Evolutionary conservation across 2,329 filamentous ascomycete genomes (phyloP), one percentile per base, ranked within the genome.

Genomic region (Talaromyces sp.): DNA sequence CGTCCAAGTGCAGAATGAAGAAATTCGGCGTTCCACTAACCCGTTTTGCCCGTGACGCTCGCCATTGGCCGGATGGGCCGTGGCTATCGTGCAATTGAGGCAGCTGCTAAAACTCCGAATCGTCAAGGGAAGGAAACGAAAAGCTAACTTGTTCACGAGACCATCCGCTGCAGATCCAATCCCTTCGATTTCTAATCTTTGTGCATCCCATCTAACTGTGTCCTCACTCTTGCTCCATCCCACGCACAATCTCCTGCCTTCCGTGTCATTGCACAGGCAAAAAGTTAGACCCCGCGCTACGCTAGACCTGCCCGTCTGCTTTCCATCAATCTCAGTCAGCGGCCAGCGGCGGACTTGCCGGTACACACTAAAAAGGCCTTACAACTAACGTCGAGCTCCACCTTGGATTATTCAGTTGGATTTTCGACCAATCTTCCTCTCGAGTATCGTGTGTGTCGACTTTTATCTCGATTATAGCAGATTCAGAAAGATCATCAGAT

Each of bases 251-350:
- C 22, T 59, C 2, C 39, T 33, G 22, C 2, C 13, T 4, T 15
- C 10, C 49, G 31, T 56, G 33, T 25, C 33, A 37, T 37, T 45
- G 37, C 39, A 35, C 35, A 39, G 49, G 33, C 17, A 52, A 47
- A 63, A 62, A 33, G 31, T 35, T 17, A 56, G 37, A 63, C 61
- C 61, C 61, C 61, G 61, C 61, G 50, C 52, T 54, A 57, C 50
- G 37, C 22, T 37, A 31, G 35, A 39, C 60, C 47, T 45, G 33
- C 22, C 19, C 19, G 37, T 39, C 37, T 43, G 41, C 61, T 63
- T 62, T 19, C 19, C 33, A 56, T 63, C 31, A 33, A 37, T 63
- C 39, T 39, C 39, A 37, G 13, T 13, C 56, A 43, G 50, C 61
- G 50, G 39, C 61, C 56, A 43, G 50, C 61, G 39, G 13, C 61